These are phyloP conservation scores for Exophiala oligosperma DNA, from an alignment of 2,329 filamentous ascomycete species.

Conservation along the genomic window DNA sequence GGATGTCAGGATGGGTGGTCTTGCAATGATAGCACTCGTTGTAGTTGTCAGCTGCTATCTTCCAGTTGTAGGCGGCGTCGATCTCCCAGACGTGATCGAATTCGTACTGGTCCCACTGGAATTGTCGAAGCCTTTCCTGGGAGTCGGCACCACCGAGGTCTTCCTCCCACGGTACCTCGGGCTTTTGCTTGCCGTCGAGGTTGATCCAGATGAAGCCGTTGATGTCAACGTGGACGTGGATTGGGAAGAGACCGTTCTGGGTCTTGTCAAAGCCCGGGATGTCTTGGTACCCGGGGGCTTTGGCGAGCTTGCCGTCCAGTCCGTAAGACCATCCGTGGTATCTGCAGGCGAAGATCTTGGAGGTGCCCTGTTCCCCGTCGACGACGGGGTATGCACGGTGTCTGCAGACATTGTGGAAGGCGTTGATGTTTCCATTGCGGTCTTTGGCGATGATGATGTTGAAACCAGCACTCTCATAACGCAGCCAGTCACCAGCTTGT, in stretches of 20 bases:
- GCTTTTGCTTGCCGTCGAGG: constrained; percentile 13
- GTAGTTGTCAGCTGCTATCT: constrained; percentile 53
- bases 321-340: constrained; percentile 66
- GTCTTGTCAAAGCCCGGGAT: constrained; percentile 58
- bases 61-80: constrained; percentile 23
- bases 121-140: constrained; percentile 47
- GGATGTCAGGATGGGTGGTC: constrained; percentile 58
- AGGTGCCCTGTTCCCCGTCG: constrained; percentile 20
- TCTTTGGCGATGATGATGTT: constrained; percentile 56
- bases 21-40: constrained; percentile 60
- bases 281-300: constrained; percentile 59
- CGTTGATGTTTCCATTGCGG: constrained; percentile 54
- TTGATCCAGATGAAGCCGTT: constrained; percentile 23
- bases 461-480: constrained; percentile 44
- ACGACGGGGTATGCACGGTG: constrained; percentile 60
- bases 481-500: constrained; percentile 48
- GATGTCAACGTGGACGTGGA: constrained; percentile 18
- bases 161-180: constrained; percentile 17
- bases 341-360: constrained; percentile 55
- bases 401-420: constrained; percentile 64
- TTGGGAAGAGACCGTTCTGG: constrained; percentile 53
- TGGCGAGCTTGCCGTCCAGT: constrained; percentile 58
- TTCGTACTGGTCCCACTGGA: constrained; percentile 56
- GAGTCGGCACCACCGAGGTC: constrained; percentile 37
- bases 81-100: constrained; percentile 40